Conservation (phyloP, 495 filamentous ascomycete species). For the Lophiotrema nucula region DNA sequence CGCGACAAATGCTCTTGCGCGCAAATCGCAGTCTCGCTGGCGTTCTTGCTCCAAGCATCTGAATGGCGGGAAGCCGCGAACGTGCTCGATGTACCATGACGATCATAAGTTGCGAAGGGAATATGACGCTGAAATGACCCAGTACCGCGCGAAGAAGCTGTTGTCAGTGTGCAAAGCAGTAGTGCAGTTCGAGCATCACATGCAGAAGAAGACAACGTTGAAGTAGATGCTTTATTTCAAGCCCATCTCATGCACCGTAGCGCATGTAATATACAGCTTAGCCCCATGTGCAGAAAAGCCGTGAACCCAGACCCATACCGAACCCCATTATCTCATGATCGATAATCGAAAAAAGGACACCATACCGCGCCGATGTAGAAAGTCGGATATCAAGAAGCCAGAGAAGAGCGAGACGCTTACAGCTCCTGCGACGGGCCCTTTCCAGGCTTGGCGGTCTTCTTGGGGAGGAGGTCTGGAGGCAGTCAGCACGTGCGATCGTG, state of each 20-base stretch:
- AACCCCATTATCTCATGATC: constrained; percentile 94
- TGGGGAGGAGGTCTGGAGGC: constrained; percentile 81
- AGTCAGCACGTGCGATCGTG: constrained; percentile 46
- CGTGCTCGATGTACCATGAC: too few species aligned
- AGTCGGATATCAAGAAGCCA: constrained; percentile 39
- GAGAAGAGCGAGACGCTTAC: constrained; percentile 50
- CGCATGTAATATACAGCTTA: constrained; percentile 92
- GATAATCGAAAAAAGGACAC: constrained; percentile 51
- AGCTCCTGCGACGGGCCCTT: constrained; percentile 90
- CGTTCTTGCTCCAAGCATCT: too few species aligned
- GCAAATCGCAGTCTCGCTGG: too few species aligned
- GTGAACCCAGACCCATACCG: constrained; percentile 70
- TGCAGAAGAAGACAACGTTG: constrained; percentile 1
- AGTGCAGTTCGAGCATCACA: too few species aligned
- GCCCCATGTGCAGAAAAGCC: constrained; percentile 63
- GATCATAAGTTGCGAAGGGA: too few species aligned
- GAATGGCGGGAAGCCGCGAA: too few species aligned
- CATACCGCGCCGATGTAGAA: constrained; percentile 34
- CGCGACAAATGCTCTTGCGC: too few species aligned
- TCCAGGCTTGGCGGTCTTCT: constrained; percentile 93
- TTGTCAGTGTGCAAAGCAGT: too few species aligned
- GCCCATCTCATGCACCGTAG: constrained; percentile 57
- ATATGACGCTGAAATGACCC: too few species aligned
- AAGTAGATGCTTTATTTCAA: constrained; percentile 44
- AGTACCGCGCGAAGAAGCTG: too few species aligned